Base-by-base conservation (phyloP, 192 early-diverging fungal genomes). In the Oehlia diaphana region DNA sequence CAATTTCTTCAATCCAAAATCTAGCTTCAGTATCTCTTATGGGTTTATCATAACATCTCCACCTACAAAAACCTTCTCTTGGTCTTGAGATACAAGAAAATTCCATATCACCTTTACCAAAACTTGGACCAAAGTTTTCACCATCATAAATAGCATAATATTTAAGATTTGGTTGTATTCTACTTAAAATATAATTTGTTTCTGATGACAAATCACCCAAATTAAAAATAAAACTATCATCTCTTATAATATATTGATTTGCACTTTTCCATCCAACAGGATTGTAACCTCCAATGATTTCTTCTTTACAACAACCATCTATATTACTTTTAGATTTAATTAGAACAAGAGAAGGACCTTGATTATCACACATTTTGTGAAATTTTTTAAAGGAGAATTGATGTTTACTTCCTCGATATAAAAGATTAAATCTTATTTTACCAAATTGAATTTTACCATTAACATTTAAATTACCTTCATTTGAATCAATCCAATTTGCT, bases 281-380 rank as follows among this genome's bases (percentile, higher is more conserved):
- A 44, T 50, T 76, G 39, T 64, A 76, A 16, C 62, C 75, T n/a
- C 75, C 75, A 42, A 76, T 76, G 10, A 76, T 64, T 76, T 76
- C 75, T 64, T 64, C 62, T 21, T 21, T 76, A 26, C 73, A 10
- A 26, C 73, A 10, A 1, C 13, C 26, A 63, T 74, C 23, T 4
- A 21, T 33, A 61, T 47, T 26, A 66, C 44, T 10, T 65, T 64
- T 76, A 47, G n/a, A 16, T 74, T 74, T 74, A 74, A 74, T 13
- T 74, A 58, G 35, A 67, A 67, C 65, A 13, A 67, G 10, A 21
- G 31, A 26, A 9, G 65, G 65, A 33, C 70, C 70, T 72, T 72
- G 28, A 72, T 39, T 37, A 72, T 72, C 47, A 47, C 70, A 72
- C 9, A 26, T 16, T 64, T 64, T 39, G 14, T 47, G 61, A 76